These are phyloP conservation scores for Digitaria exilis DNA, from an alignment of 202 grass and related monocot species.

Conservation along the genomic window DNA sequence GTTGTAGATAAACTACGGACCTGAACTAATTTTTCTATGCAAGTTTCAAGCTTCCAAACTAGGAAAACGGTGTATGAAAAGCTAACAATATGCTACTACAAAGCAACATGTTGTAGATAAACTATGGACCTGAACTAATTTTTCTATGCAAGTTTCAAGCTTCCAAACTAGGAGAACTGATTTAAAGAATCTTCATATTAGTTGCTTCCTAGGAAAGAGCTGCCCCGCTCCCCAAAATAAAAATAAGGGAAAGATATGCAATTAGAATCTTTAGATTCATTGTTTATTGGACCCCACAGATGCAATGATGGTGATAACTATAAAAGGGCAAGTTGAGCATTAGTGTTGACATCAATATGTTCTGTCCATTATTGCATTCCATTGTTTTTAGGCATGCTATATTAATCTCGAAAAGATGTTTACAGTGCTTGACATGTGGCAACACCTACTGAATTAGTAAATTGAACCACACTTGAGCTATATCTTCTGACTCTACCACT, in stretches of 20 bases:
- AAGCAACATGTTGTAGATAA: background rate
- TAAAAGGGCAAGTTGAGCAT: constrained; percentile 7
- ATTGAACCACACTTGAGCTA: constrained; percentile 5
- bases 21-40: background rate
- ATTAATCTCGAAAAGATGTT: background rate
- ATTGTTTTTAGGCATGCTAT: constrained; percentile 6
- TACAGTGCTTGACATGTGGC: constrained; percentile 17
- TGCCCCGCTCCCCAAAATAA: background rate
- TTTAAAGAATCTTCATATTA: background rate
- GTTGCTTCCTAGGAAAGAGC: background rate
- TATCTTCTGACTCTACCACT: background rate
- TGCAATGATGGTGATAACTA: constrained; percentile 11
- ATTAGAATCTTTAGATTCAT: constrained; percentile 5
- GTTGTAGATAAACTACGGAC: background rate
- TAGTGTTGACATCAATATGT: background rate
- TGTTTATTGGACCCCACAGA: background rate
- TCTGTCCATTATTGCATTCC: background rate
- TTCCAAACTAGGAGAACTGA: no score
- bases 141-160: no score
- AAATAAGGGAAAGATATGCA: background rate
- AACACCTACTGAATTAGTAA: background rate
- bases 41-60: background rate
- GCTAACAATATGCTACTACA: background rate
- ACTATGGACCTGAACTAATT: no score
- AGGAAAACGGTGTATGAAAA: background rate